Conservation (phyloP, 108 stramenopile genomes). For the Bacterosira constricta region DNA sequence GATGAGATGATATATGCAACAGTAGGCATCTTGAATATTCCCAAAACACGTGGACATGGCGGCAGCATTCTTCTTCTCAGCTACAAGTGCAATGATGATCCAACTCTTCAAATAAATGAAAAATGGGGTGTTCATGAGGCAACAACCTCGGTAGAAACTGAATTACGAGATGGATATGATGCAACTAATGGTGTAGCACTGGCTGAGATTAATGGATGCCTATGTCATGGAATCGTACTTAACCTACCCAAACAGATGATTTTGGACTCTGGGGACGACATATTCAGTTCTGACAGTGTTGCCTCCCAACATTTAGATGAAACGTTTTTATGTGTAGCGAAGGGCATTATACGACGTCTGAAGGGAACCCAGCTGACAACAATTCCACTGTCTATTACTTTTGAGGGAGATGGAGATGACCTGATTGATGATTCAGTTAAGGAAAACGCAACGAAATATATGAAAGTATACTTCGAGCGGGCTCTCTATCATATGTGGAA, state of each 20-base stretch:
- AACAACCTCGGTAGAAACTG: no score
- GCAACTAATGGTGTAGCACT: slow-evolving; percentile 3
- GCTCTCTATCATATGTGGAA: not conserved
- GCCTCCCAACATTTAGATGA: not conserved
- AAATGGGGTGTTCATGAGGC: not conserved
- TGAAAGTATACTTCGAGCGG: not conserved
- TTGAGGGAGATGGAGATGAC: not conserved
- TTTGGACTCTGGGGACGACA: not conserved
- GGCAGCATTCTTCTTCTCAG: slow-evolving; percentile 3
- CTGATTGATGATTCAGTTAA: not conserved
- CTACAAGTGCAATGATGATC: not conserved
- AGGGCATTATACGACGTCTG: not conserved
- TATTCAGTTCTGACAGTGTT: not conserved
- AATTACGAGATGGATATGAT: not conserved
- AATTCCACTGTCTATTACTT: not conserved
- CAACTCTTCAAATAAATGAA: not conserved
- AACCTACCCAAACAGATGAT: not conserved
- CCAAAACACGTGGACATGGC: not conserved
- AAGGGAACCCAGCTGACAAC: not conserved
- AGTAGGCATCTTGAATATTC: slow-evolving; percentile 3
- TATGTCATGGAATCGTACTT: slow-evolving; percentile 23
- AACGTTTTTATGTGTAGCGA: not conserved
- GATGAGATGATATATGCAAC: not conserved
- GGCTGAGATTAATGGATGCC: slow-evolving; percentile 11
- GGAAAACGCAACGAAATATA: not conserved